Base-by-base conservation (phyloP, 495 filamentous ascomycete species). In the Penicillium herquei region DNA sequence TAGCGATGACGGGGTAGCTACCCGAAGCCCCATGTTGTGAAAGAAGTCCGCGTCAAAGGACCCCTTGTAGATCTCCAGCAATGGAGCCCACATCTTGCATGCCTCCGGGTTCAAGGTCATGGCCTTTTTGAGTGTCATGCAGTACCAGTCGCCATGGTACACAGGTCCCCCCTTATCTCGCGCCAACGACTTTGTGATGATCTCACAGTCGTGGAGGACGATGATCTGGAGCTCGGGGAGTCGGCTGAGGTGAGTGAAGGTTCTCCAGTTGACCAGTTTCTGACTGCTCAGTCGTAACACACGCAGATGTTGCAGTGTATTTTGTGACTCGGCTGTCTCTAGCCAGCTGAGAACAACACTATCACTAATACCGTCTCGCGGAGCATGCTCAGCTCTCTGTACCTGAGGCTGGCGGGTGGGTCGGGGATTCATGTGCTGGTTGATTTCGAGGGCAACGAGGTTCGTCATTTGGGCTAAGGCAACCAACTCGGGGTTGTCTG, bases 301-400 rank as follows among this genome's bases (percentile, higher is more conserved):
- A 4, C 70, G 69, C 1, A 78, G 58, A 44, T 75, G 66, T 40
- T 65, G 57, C 14, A 77, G 66, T 2, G 68, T 64, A 6, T 54
- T 55, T 13, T 61, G 52, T 6, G 53, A 46, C 40, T 67, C 39
- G 9, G 59, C 66, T 52, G 66, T 49, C 21, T 78, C 74, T 18
- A 67, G 46, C 76, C 76, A 78, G 11, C 66, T 62, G 42, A 68
- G 67, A 8, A 78, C 49, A 34, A 75, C 63, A 6, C 76, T 66
- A 52, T 76, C 72, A 49, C 60, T 65, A 31, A 78, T 6, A 12
- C 48, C 34, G 45, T 55, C 18, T 40, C 48, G 21, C 2, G 21
- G 21, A 26, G 21, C 21, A 26, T 14, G 51, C 31, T 46, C 34
- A 37, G 34, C 21, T 4, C 21, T 26, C 4, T 26, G 21, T 4